Conservation (phyloP, 345 rosid genomes). For the Mallotus nudiflorus region DNA sequence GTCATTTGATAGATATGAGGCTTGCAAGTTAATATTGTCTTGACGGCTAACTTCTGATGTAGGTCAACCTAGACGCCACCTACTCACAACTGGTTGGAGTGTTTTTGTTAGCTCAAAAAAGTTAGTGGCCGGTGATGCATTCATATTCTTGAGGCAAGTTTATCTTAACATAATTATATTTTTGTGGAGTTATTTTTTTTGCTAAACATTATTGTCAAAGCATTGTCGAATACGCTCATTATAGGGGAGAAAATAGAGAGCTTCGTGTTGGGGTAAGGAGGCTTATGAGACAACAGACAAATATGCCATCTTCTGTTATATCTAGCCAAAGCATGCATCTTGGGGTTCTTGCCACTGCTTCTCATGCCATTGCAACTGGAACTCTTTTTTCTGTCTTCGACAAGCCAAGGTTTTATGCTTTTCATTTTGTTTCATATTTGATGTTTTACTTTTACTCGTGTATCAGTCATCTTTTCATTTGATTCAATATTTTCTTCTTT, state of each 20-base stretch:
- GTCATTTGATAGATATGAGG: neutral
- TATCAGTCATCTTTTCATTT: neutral
- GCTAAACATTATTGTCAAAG: neutral
- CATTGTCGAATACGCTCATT: slow-evolving; percentile 5
- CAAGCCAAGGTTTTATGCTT: slow-evolving; percentile 72
- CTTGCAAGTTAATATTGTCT: neutral
- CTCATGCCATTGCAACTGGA: slow-evolving; percentile 88
- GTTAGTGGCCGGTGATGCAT: slow-evolving; percentile 97
- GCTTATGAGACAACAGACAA: slow-evolving; percentile 85
- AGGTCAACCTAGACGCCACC: slow-evolving; percentile 99
- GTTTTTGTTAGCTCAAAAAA: slow-evolving; percentile 98
- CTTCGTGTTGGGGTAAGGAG: slow-evolving; percentile 96
- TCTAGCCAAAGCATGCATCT: slow-evolving; percentile 99
- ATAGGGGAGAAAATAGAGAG: slow-evolving; percentile 92
- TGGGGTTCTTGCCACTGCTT: slow-evolving; percentile 98
- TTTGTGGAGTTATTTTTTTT: neutral
- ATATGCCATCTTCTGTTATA: slow-evolving; percentile 91
- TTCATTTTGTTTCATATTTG: neutral
- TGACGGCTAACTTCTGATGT: slow-evolving; percentile 26
- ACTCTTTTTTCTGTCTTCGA: slow-evolving; percentile 95
- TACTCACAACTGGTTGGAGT: slow-evolving; percentile 99
- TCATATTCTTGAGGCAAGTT: slow-evolving; percentile 92
- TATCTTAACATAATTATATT: neutral
- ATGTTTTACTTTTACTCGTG: slow-evolving; percentile 5
- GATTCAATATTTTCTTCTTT: neutral